These are phyloP conservation scores for Vaccinium vitisidaea DNA, from an alignment of 148 eudicot genomes.

Conservation along the genomic window DNA sequence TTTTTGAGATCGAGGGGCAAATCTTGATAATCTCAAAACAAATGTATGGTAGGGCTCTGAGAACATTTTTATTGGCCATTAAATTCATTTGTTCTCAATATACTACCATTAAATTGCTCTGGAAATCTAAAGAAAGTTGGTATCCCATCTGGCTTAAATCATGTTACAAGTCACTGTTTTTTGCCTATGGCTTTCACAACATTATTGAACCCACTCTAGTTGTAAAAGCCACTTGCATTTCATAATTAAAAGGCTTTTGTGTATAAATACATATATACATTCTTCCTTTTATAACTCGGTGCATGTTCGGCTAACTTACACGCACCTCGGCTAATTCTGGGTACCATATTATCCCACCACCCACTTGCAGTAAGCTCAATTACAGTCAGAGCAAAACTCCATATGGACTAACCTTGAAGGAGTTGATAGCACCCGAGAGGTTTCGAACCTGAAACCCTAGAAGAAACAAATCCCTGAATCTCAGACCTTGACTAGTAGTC, in stretches of 20 bases:
- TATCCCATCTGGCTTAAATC: constrained; percentile 1
- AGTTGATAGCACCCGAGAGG: no score
- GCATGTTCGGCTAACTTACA: no score
- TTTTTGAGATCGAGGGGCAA: not conserved
- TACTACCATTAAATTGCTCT: not conserved
- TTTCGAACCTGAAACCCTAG: no score
- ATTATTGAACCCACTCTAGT: not conserved
- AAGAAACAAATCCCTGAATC: no score
- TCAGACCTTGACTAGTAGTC: no score
- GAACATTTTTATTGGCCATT: not conserved
- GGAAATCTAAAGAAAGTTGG: constrained; percentile 1
- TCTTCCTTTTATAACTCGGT: not conserved
- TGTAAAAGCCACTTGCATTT: not conserved
- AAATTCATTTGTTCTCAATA: not conserved
- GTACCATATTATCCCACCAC: no score
- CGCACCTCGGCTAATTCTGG: no score
- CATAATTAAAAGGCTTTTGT: not conserved
- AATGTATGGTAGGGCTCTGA: not conserved
- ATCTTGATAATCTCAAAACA: not conserved
- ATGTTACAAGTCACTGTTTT: not conserved
- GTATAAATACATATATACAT: no score
- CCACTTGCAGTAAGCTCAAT: no score
- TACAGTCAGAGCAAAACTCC: no score
- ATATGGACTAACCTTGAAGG: no score
- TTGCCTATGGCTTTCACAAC: not conserved